Conservation (phyloP, 2,329 filamentous ascomycete species). For the Bipolaris cookei region DNA sequence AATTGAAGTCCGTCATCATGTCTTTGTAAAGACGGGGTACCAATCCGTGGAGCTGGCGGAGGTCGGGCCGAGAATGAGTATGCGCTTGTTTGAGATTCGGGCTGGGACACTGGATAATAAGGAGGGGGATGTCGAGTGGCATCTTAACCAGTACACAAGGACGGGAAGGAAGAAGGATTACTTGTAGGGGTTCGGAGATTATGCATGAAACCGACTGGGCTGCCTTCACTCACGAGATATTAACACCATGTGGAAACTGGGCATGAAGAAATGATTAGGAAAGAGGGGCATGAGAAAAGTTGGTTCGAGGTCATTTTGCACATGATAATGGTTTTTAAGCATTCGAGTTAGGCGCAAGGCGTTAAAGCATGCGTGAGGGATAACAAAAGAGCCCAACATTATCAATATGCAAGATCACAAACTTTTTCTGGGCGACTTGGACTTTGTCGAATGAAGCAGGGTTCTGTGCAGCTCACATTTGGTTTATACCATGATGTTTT, state of each 20-base stretch:
- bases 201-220: not conserved
- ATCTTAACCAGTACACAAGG: slow-evolving; percentile 91
- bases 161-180: slow-evolving; percentile 97
- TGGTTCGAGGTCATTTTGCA: not conserved
- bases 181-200: slow-evolving; percentile 58
- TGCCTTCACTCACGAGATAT: not conserved
- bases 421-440: not conserved
- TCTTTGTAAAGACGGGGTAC: slow-evolving; percentile 92
- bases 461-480: not conserved
- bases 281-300: not conserved
- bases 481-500: not conserved
- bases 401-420: not conserved
- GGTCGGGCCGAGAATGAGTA: slow-evolving; percentile 85
- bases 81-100: slow-evolving; percentile 92
- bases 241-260: not conserved
- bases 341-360: not conserved
- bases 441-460: not conserved
- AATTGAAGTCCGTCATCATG: slow-evolving; percentile 90
- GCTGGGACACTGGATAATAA: slow-evolving; percentile 92
- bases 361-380: not conserved
- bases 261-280: not conserved
- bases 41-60: slow-evolving; percentile 68
- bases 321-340: not conserved
- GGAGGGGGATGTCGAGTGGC: slow-evolving; percentile 95
- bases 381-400: not conserved